Conservation (phyloP, 352 stramenopile species). For the Thalassiosira pacifica region DNA sequence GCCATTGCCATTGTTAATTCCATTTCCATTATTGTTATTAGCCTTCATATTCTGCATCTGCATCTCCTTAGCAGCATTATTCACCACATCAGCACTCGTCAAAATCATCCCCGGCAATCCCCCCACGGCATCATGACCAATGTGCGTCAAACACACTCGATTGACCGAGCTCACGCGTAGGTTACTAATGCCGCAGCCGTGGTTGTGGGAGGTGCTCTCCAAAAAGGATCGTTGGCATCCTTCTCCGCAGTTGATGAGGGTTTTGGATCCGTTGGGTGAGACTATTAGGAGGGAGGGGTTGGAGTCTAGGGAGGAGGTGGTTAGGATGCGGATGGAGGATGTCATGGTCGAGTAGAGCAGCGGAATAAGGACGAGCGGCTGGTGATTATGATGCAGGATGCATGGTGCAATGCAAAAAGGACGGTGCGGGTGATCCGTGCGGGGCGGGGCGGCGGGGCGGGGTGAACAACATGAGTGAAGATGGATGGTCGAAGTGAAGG, state of each 20-base stretch:
- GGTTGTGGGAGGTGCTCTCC: slow-evolving; percentile 53
- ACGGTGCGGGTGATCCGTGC: no score
- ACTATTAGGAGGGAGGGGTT: slow-evolving; percentile 78
- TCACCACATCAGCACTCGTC: slow-evolving; percentile 75
- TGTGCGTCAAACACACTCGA: slow-evolving; percentile 79
- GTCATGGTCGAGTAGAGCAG: no score
- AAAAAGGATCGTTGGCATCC: slow-evolving; percentile 84
- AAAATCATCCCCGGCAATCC: slow-evolving; percentile 85
- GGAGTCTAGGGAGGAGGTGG: slow-evolving; percentile 71
- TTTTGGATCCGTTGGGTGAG: slow-evolving; percentile 74
- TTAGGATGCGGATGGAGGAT: slow-evolving; percentile 73
- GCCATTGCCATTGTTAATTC: neutral
- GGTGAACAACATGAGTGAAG: no score
- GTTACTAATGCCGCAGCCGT: slow-evolving; percentile 32
- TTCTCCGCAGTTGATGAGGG: slow-evolving; percentile 82
- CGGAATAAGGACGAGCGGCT: no score
- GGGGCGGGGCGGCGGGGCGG: no score
- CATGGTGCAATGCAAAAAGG: no score
- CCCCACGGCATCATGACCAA: slow-evolving; percentile 74
- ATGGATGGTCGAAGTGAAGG: no score
- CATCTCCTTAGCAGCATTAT: slow-evolving; percentile 30
- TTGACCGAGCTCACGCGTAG: slow-evolving; percentile 72
- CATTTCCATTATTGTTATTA: slow-evolving; percentile 39
- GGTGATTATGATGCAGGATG: neutral
- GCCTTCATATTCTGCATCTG: no score